Conservation (phyloP, 768 basidiomycete species). For the Leccinum subtestaceum region DNA sequence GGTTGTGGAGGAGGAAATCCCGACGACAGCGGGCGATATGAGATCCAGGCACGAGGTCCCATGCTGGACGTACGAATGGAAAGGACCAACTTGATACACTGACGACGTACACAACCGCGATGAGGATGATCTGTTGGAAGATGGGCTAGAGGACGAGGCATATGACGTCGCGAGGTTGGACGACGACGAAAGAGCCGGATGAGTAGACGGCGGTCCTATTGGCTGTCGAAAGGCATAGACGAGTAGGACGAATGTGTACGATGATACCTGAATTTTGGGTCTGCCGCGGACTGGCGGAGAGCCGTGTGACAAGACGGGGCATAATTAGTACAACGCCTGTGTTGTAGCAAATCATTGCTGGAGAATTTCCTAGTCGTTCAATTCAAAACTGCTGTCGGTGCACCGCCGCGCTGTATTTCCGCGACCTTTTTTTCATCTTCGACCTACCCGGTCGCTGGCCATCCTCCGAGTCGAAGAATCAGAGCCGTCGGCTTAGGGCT, state of each 20-base stretch:
- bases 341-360: not conserved
- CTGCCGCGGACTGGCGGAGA: not conserved
- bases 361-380: not conserved
- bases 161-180: too few species aligned
- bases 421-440: conserved; percentile 1
- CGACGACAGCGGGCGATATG: conserved; percentile 60
- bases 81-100: conserved; percentile 32
- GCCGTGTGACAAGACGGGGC: conserved; percentile 4
- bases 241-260: conserved; percentile 17
- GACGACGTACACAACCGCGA: not conserved
- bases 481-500: conserved; percentile 3
- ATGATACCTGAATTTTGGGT: not conserved
- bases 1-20: conserved; percentile 25
- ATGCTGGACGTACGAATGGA: conserved; percentile 40
- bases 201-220: conserved; percentile 44
- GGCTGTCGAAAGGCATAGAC: conserved; percentile 53
- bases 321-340: conserved; percentile 7
- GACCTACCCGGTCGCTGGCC: not conserved
- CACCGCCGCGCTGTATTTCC: not conserved
- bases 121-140: too few species aligned
- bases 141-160: too few species aligned
- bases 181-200: conserved; percentile 17
- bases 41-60: conserved; percentile 47
- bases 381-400: not conserved
- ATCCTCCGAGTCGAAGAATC: conserved; percentile 10